Evolutionary conservation across 2,329 filamentous ascomycete genomes (phyloP), one percentile per base, ranked within the genome.

Genomic region (Sporothrix luriei): DNA sequence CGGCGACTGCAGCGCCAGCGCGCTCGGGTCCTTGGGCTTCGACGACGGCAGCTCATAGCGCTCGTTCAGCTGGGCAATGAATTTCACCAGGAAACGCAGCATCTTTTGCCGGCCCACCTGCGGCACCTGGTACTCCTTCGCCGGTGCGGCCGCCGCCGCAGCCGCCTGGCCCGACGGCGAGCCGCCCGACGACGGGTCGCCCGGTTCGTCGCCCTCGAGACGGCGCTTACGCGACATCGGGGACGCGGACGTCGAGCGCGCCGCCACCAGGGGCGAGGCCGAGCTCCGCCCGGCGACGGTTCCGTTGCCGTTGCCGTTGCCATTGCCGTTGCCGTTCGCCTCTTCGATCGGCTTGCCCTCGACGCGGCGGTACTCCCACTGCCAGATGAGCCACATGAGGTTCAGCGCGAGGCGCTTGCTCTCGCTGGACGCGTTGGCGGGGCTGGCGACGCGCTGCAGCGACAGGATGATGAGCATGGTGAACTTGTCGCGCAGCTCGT

Each of bases 61-160:
- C 79, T 98, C 95, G 21, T 91, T 90, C 26, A 97, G 84, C 66
- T 93, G 91, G 1, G 93, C 94, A 74, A 98, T 97, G 79, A 98
- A 98, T 71, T 95, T 92, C 40, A 98, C 91, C 43, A 99, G 86
- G 76, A 98, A 99, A 79, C 97, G 97, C 62, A 97, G 86, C 82
- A 99, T 90, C 78, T 93, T 90, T 55, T 89, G 86, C 24, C 94
- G 88, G 68, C 91, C 88, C 1, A 86, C 78, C 0, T 85, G 78
- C 10, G 91, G 87, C 33, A 94, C 89, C 72, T 86, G 83, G 74
- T 91, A 94, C 69, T 93, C 91, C 71, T 84, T 84, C 64, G 89
- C 88, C 33, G 79, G 77, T 9, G 81, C 78, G 0, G 38, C 16
- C 16, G 10, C 5, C 5, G 62, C 11, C 48, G 67, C 10, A 43